phyloP scores from a whole-genome alignment of 768 basidiomycete species.

The Cytidiella melzeri region DNA sequence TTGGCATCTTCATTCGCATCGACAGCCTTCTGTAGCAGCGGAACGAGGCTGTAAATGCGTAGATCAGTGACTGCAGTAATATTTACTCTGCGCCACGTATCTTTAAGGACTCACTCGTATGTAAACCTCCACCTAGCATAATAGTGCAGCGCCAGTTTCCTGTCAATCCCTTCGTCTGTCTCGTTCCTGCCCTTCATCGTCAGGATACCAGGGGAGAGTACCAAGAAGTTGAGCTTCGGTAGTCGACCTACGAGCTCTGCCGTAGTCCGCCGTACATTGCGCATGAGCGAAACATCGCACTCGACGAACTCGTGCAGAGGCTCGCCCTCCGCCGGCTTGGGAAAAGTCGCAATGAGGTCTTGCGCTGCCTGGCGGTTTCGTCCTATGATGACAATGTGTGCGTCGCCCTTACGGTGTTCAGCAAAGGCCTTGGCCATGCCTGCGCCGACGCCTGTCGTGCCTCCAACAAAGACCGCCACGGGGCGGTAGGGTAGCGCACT shows the following conservation, averaged over 20 bases:
- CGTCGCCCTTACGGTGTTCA: slow-evolving; percentile 38
- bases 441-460: slow-evolving; percentile 31
- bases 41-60: slow-evolving; percentile 29
- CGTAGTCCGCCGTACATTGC: slow-evolving; percentile 38
- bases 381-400: slow-evolving; percentile 47
- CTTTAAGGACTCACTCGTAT: slow-evolving; percentile 23
- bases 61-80: too few relatives aligned
- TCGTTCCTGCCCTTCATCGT: slow-evolving; percentile 33
- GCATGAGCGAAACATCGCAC: slow-evolving; percentile 48
- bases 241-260: slow-evolving; percentile 26
- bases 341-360: slow-evolving; percentile 36
- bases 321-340: slow-evolving; percentile 22
- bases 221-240: slow-evolving; percentile 48
- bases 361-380: slow-evolving; percentile 45
- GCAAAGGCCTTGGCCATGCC: slow-evolving; percentile 44
- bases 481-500: slow-evolving; percentile 18
- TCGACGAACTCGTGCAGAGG: slow-evolving; percentile 40
- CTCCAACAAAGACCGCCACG: slow-evolving; percentile 29
- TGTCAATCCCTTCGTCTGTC: slow-evolving; percentile 40
- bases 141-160: slow-evolving; percentile 40
- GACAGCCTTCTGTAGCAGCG: slow-evolving; percentile 37
- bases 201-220: slow-evolving; percentile 39
- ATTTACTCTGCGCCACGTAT: too few relatives aligned
- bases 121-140: slow-evolving; percentile 48
- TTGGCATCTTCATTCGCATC: slow-evolving; percentile 43